Conservation (phyloP, 2,329 filamentous ascomycete species). For the Penicillium sp. region DNA sequence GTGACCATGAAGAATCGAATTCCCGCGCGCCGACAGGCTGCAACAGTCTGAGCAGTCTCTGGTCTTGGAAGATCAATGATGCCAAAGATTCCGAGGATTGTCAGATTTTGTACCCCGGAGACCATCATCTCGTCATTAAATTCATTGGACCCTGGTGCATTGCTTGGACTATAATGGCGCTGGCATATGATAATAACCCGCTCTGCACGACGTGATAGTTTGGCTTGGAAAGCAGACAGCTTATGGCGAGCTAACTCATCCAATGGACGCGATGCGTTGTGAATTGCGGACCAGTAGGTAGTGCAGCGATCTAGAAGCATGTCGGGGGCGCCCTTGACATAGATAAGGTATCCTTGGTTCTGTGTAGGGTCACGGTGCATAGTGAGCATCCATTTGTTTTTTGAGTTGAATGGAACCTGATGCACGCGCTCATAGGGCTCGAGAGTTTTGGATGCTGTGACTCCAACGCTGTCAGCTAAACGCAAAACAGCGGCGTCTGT, state of each 20-base stretch:
- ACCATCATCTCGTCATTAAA: constrained; percentile 49
- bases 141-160: constrained; percentile 44
- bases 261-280: constrained; percentile 51
- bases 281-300: constrained; percentile 51
- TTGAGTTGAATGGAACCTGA: constrained; percentile 71
- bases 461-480: constrained; percentile 60
- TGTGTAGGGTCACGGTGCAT: constrained; percentile 39
- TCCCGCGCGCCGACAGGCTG: constrained; percentile 33
- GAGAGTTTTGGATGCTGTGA: constrained; percentile 53
- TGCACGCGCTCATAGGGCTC: constrained; percentile 59
- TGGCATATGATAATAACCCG: constrained; percentile 64
- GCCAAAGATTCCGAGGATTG: constrained; percentile 49
- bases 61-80: constrained; percentile 39
- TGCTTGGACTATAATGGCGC: constrained; percentile 47
- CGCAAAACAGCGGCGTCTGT: constrained; percentile 70
- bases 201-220: constrained; percentile 63
- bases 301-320: constrained; percentile 62
- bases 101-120: constrained; percentile 41
- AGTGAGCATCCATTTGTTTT: constrained; percentile 76
- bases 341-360: constrained; percentile 19
- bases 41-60: constrained; percentile 33
- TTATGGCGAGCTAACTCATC: constrained; percentile 43
- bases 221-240: constrained; percentile 59
- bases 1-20: constrained; percentile 44
- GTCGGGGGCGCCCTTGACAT: constrained; percentile 73